Percentiles rank a stretch among this genome's conserved stretches.
Conservation (phyloP, 129 eudicot species). For the Heracleum sosnowskyi region DNA sequence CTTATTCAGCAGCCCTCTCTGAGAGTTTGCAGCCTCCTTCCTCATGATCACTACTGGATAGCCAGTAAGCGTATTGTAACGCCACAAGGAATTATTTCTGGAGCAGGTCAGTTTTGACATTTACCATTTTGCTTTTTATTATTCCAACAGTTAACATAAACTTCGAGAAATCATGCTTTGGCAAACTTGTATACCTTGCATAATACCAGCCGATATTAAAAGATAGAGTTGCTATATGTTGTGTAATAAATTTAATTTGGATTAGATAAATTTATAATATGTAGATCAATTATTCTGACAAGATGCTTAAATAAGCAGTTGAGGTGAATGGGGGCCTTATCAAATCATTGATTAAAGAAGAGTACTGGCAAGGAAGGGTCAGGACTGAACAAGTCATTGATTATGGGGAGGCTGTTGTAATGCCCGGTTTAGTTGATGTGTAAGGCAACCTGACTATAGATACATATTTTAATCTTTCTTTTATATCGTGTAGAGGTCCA, state of each 20-base stretch:
- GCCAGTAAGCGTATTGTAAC: conserved; percentile 89
- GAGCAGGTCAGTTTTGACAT: conserved; percentile 57
- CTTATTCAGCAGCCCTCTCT: conserved; percentile 34
- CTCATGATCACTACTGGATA: conserved; percentile 71
- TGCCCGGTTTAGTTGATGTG: conserved; percentile 99
- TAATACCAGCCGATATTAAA: background rate
- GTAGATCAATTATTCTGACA: conserved; percentile 3
- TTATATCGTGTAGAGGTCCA: background rate
- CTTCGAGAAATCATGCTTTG: background rate
- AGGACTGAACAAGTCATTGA: conserved; percentile 46
- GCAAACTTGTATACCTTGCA: background rate
- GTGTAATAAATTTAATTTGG: background rate
- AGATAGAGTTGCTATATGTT: background rate
- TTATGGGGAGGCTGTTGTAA: conserved; percentile 92
- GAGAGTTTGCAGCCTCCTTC: conserved; percentile 61
- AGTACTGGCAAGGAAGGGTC: conserved; percentile 47
- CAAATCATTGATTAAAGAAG: conserved; percentile 57
- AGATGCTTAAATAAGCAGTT: conserved; percentile 50
- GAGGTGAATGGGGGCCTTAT: conserved; percentile 79
- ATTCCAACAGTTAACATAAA: background rate
- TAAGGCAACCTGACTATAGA: conserved; percentile 32
- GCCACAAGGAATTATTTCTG: conserved; percentile 58
- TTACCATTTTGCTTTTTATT: background rate
- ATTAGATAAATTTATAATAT: background rate
- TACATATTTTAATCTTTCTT: background rate